Base-by-base conservation (phyloP, 139 green algal genomes). In the Deuterostichococcus epilithicus region DNA sequence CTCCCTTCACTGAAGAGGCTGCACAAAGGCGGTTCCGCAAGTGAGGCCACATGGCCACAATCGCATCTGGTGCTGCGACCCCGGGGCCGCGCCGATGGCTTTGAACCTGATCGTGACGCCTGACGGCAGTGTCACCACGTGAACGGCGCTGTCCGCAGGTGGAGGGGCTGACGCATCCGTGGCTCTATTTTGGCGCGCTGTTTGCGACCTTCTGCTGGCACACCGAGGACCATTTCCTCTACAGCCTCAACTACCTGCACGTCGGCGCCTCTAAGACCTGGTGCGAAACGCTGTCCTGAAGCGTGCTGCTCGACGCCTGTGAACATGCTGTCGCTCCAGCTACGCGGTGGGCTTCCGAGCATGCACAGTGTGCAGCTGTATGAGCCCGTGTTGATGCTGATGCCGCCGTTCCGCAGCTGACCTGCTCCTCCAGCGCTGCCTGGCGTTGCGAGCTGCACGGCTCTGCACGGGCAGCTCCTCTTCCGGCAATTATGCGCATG, bases 211-310 rank as follows among this genome's bases (percentile, higher is more conserved):
- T 86, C 71, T 86, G 81, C 67, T 87, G 69, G 60, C 82, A 87
- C 82, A 86, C 75, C 15, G 82, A 80, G 66, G 66, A 80, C 75
- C 68, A 81, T 38, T 72, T 72, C 70, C 44, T 86, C 34, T 86
- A 84, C 81, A 83, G 72, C 37, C 68, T 87, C 70, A 87, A 87
- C 63, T 87, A 87, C 76, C 65, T 74, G 23, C 82, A 87, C 66
- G 26, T 63, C n/a, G 82, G 82, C n/a, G 82, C 82, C 20, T 52
- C 82, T 18, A 87, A 87, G 71, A 78, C 78, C 28, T 89, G 84
- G 83, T 86, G 34, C 38, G 45, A 13, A 30, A 34, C 6, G 18
- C 25, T 42, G 15, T 42, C 13, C 6, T 42, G 35, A 36, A 59
- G 26, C 70, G 42, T 42, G 32, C 45, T 38, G 35, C 23, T 37